Conservation (phyloP, 495 filamentous ascomycete species). For the Lasiosphaeria miniovina region DNA sequence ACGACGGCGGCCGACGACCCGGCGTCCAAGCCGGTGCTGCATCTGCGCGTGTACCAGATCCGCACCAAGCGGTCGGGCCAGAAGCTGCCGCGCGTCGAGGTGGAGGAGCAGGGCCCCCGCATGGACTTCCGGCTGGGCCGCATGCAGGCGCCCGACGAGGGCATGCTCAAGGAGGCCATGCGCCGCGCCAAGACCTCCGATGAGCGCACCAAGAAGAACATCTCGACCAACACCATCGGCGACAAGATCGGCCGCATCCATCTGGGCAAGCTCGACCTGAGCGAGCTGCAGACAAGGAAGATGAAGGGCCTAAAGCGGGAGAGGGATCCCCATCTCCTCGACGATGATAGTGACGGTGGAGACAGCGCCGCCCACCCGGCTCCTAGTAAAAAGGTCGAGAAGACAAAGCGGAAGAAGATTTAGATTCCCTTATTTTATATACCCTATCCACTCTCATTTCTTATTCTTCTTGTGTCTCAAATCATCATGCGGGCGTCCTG, state of each 20-base stretch:
- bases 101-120: conserved; percentile 92
- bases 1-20: conserved; percentile 38
- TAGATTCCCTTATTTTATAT: neutral
- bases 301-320: conserved; percentile 97
- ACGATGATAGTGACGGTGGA: conserved; percentile 20
- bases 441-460: too few relatives aligned
- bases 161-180: conserved; percentile 83
- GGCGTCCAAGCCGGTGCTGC: conserved; percentile 63
- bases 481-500: conserved; percentile 17
- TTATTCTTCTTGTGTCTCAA: neutral
- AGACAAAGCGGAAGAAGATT: neutral
- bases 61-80: conserved; percentile 81
- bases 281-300: conserved; percentile 88
- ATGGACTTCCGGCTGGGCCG: conserved; percentile 91
- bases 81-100: conserved; percentile 82
- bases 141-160: conserved; percentile 69
- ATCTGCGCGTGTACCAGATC: conserved; percentile 81
- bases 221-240: conserved; percentile 83
- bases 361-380: conserved; percentile 14
- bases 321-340: conserved; percentile 38
- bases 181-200: conserved; percentile 71
- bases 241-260: conserved; percentile 96
- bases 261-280: conserved; percentile 84
- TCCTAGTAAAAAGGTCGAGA: conserved; percentile 20
- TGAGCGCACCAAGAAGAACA: conserved; percentile 91